Evolutionary conservation across 257 asterid species (phyloP).

Genomic region (Striga asiatica): DNA sequence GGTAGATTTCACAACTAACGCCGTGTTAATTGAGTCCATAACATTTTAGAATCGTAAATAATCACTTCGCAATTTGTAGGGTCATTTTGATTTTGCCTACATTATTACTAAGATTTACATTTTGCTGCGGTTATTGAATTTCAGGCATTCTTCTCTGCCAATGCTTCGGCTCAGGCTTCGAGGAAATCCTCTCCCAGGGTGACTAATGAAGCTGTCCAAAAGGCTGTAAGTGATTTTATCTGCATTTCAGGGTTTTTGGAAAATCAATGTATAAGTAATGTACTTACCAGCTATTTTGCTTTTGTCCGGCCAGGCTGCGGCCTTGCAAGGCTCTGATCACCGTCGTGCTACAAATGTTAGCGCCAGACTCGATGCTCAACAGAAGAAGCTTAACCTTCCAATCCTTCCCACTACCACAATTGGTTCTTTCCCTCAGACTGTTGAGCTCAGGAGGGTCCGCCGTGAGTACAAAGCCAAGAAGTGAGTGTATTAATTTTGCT

Average conservation of each 20-base stretch:
- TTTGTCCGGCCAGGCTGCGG: constrained; percentile 43
- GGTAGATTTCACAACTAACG: constrained; percentile 27
- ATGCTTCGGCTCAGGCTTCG: constrained; percentile 87
- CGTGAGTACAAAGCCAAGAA: constrained; percentile 96
- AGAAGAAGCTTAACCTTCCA: constrained; percentile 94
- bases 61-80: background rate
- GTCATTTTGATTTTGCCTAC: background rate
- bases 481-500: constrained; percentile 25
- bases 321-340: constrained; percentile 85
- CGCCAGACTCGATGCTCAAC: constrained; percentile 92
- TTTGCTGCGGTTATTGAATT: constrained; percentile 6
- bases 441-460: constrained; percentile 92
- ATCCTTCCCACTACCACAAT: constrained; percentile 95
- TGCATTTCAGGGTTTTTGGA: background rate
- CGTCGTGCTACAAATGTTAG: constrained; percentile 91
- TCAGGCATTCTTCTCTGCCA: constrained; percentile 75
- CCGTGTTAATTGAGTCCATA: too few species aligned
- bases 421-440: constrained; percentile 95
- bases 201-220: constrained; percentile 83
- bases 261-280: too few species aligned
- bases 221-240: constrained; percentile 67
- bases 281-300: too few species aligned
- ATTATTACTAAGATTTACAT: background rate
- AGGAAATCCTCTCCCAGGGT: constrained; percentile 92
- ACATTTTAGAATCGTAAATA: too few species aligned